Conservation (phyloP, 2,329 filamentous ascomycete genomes). For the Exophiala calicioides region DNA sequence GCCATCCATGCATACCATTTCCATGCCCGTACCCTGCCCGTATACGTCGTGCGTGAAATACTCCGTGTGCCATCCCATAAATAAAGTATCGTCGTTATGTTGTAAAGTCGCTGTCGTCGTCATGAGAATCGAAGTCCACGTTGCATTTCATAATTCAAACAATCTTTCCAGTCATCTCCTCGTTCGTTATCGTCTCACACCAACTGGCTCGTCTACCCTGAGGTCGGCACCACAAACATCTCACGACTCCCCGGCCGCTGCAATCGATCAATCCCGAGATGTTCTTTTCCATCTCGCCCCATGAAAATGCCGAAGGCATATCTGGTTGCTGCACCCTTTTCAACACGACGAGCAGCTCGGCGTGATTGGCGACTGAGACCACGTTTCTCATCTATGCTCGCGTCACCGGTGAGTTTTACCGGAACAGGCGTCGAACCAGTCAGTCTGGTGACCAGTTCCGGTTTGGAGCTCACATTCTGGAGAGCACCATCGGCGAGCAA, state of each 20-base stretch:
- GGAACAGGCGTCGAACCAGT: constrained; percentile 49
- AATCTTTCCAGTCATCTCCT: not conserved
- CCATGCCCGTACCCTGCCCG: too few relatives aligned
- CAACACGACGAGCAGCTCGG: constrained; percentile 31
- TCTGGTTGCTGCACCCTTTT: constrained; percentile 33
- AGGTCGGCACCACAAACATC: constrained; percentile 44
- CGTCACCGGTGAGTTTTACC: constrained; percentile 42
- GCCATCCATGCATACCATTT: too few relatives aligned
- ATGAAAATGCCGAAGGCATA: constrained; percentile 61
- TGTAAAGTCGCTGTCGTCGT: not conserved
- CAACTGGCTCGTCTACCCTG: too few relatives aligned
- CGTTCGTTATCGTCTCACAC: not conserved
- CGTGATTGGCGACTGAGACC: constrained; percentile 28
- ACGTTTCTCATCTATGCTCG: constrained; percentile 30
- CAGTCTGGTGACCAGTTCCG: constrained; percentile 68
- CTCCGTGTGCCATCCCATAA: not conserved
- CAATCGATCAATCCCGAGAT: constrained; percentile 61
- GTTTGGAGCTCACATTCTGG: constrained; percentile 64
- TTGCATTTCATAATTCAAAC: not conserved
- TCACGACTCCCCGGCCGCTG: constrained; percentile 44
- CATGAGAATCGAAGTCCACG: not conserved
- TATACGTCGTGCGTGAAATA: too few relatives aligned
- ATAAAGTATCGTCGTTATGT: not conserved
- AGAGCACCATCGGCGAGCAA: constrained; percentile 74
- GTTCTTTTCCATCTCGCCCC: constrained; percentile 61